Evolutionary conservation across 2,329 filamentous ascomycete genomes (phyloP), one percentile per base, ranked within the genome.

Genomic region (Cercospora zeae-maydis): DNA sequence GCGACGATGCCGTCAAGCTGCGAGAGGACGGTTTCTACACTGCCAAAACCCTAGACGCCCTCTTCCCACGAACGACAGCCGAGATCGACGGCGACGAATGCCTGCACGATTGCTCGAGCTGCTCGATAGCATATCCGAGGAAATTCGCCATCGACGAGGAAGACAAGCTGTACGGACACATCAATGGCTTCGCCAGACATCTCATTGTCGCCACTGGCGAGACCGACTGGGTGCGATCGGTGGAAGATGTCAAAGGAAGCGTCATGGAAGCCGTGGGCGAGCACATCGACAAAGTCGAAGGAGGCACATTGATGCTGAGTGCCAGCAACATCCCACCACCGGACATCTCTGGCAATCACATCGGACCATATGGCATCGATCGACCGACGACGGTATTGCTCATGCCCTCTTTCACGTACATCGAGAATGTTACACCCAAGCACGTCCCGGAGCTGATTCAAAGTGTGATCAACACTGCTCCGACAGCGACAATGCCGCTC

Each of bases 171-270:
- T 98, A 96, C 74, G 95, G 93, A 0, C 82, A 90, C 63, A 85
- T 97, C 66, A 90, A 92, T 73, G 91, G 87, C 36, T 98, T 92
- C 90, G 88, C 86, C 72, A 95, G 92, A 19, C 95, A 99, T 78
- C 75, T 96, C 65, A 80, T 99, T 33, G 92, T 98, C 14, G 95
- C 92, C 24, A 99, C 95, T n/a, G 91, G 92, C 65, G 96, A 97
- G 84, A 84, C 88, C 27, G 95, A 99, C 78, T 99, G 95, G 95
- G 89, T 93, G 73, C 80, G 91, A 64, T 89, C 96, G 79, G 91
- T 96, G 51, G 86, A 85, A 61, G 90, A 98, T 73, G 95, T 98
- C 81, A 88, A 90, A 69, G 83, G 81, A 52, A 84, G 81, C 62
- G 76, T 86, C 58, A 85, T 85, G 82, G 79, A 82, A 72, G 80